These are phyloP conservation scores for Acacia confusa DNA, from an alignment of 306 rosid species.

Conservation along the genomic window DNA sequence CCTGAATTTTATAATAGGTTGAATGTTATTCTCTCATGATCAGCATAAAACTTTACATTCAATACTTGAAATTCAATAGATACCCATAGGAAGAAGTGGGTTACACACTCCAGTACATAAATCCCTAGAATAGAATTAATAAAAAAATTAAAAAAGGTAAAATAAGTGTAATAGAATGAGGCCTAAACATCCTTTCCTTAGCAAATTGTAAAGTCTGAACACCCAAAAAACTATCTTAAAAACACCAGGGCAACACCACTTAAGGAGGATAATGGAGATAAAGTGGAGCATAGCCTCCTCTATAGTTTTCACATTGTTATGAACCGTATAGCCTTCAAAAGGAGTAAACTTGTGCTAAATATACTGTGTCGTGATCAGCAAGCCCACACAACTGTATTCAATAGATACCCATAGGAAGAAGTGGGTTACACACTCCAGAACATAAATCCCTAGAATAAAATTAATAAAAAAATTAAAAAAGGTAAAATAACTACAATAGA, in stretches of 20 bases:
- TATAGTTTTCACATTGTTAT: conserved; percentile 16
- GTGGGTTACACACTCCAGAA: too few species aligned
- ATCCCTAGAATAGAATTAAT: conserved; percentile 14
- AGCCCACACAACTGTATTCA: conserved; percentile 13
- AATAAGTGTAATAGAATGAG: conserved; percentile 9
- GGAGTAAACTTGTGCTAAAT: neutral
- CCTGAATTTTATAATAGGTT: conserved; percentile 9
- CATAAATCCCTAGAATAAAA: conserved; percentile 14
- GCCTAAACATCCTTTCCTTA: conserved; percentile 21
- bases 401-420: too few species aligned
- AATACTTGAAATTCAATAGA: conserved; percentile 25
- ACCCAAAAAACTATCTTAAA: neutral
- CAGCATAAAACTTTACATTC: conserved; percentile 26
- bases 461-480: neutral
- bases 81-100: neutral
- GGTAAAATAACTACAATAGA: neutral
- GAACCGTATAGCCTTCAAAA: conserved; percentile 31
- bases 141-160: neutral
- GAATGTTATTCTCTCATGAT: conserved; percentile 15
- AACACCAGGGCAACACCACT: conserved; percentile 26
- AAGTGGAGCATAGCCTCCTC: conserved; percentile 27
- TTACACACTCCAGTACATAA: conserved; percentile 20
- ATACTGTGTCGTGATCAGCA: neutral
- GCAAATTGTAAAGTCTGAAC: conserved; percentile 6
- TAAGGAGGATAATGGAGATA: conserved; percentile 15